phyloP scores from a whole-genome alignment of 73 alveolate species.

The Paramecium primaurelia region DNA sequence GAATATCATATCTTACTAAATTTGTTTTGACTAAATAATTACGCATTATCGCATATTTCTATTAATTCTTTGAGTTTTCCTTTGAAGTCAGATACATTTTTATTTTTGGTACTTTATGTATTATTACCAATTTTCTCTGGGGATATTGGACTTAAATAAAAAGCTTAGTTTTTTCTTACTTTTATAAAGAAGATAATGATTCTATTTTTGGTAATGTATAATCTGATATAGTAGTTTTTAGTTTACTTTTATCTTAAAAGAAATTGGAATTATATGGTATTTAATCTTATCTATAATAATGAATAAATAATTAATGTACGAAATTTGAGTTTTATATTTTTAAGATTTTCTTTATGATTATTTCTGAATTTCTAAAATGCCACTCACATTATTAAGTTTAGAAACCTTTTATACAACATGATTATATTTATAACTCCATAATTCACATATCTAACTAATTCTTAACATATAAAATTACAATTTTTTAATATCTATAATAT shows the following conservation, averaged over 20 bases:
- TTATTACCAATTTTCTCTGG: background rate
- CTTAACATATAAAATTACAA: background rate
- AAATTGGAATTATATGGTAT: background rate
- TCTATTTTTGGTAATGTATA: background rate
- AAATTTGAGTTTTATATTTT: background rate
- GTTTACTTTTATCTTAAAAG: background rate
- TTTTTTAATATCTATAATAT: background rate
- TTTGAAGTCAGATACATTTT: background rate
- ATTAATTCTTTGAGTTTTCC: background rate
- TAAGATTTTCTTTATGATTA: background rate
- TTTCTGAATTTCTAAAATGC: background rate
- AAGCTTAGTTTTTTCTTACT: background rate
- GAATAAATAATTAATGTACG: background rate
- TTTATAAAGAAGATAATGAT: background rate
- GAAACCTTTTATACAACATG: background rate
- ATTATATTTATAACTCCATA: conserved; percentile 4
- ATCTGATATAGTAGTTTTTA: background rate
- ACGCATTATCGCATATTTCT: background rate
- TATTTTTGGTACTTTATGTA: background rate
- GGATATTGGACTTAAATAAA: background rate
- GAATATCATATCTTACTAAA: background rate
- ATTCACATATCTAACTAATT: background rate
- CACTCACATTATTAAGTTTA: background rate
- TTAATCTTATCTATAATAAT: background rate
- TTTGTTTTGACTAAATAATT: background rate